A percentile compares a stretch with the other conserved stretches of the same genome.
Conservation (phyloP, 306 rosid genomes). For the Sphenostylis stenocarpa region DNA sequence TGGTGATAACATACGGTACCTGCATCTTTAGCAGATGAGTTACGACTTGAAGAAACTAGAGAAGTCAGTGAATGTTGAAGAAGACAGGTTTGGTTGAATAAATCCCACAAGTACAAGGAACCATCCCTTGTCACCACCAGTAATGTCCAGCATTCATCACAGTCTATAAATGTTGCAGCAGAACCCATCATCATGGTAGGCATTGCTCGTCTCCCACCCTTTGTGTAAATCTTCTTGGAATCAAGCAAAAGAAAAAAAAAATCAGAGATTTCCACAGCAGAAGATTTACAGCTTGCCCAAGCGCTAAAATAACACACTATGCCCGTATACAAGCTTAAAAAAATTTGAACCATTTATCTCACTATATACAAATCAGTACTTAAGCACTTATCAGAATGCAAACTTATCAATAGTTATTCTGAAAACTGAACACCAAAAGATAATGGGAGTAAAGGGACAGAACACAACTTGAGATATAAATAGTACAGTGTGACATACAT, state of each 20-base stretch:
- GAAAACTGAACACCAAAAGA: slow-evolving; percentile 2
- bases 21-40: slow-evolving; percentile 62
- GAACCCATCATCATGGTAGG: slow-evolving; percentile 95
- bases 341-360: not conserved
- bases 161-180: slow-evolving; percentile 87
- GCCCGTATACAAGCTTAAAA: not conserved
- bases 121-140: slow-evolving; percentile 90
- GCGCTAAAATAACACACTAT: not conserved
- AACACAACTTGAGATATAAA: slow-evolving; percentile 2
- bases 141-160: slow-evolving; percentile 90
- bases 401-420: not conserved
- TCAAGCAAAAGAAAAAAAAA: slow-evolving; percentile 24
- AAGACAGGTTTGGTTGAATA: slow-evolving; percentile 70
- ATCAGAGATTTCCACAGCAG: slow-evolving; percentile 1
- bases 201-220: slow-evolving; percentile 91
- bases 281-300: slow-evolving; percentile 20
- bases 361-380: not conserved
- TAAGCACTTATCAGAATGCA: not conserved
- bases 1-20: slow-evolving; percentile 44
- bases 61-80: slow-evolving; percentile 83
- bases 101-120: slow-evolving; percentile 82
- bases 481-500: slow-evolving; percentile 1
- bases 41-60: slow-evolving; percentile 59
- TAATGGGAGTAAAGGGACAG: not conserved
- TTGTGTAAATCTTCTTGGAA: slow-evolving; percentile 75